Evolutionary conservation across 1,284 basidiomycete species (phyloP), one percentile per base, ranked within the genome.

Genomic region (Agaricales sp.): DNA sequence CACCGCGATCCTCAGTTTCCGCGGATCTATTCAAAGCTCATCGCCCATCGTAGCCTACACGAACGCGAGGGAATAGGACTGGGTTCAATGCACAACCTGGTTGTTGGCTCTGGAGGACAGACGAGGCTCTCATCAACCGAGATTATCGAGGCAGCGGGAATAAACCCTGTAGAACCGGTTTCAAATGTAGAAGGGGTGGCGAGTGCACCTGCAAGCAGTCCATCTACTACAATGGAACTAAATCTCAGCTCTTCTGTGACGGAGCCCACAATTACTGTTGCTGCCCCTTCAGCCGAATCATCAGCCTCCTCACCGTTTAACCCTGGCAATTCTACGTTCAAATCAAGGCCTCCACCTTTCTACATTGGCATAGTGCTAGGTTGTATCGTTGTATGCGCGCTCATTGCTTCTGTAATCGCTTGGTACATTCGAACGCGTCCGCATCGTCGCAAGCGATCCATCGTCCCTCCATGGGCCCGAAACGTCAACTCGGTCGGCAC

Each of bases 331-430:
- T 41, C 39, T 16, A 8, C 6, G 16, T 41, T 16, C 39, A 41
- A 41, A 8, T 41, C 39, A 11, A 6, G 39, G 6, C 39, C 39
- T n/a, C 58, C 68, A 3, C 61, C 67, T 18, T 64, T 71, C 53
- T 74, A 72, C 54, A 57, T 71, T 19, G 74, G 67, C 11, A 67
- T 77, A 47, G 63, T 65, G 4, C 58, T 78, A 11, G 72, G 67
- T 8, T 57, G 58, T 3, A 66, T 78, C 22, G 62, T 66, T 4
- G 64, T 61, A 14, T 55, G 70, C 24, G 68, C 67, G 2, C 57
- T 67, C 38, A 26, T 74, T 21, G 61, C 67, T 14, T 67, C 68
- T 2, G 46, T 69, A 19, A 53, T 70, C 38, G 63, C 63, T 1
- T 74, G 69, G 67, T 65, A 63, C 57, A 53, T 70, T 30, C 67